Conservation (phyloP, 1,139 yeast species). For the Hemisphaericaspora subhashii region DNA sequence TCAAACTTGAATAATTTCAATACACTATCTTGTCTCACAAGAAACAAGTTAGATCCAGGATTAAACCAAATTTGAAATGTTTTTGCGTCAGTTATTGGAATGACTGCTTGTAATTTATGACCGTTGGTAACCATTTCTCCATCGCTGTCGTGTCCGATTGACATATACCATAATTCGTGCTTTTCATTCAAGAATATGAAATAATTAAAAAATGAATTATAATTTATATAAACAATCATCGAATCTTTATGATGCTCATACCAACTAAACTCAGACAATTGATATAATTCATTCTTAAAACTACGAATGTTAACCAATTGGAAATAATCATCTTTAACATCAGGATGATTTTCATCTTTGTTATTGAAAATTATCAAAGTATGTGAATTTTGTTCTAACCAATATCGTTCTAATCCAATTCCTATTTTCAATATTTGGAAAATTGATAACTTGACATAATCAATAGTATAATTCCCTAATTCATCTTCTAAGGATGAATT, state of each 20-base stretch:
- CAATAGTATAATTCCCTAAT: conserved; percentile 25
- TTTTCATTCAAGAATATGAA: conserved; percentile 32
- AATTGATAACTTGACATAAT: conserved; percentile 30
- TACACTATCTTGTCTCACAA: conserved; percentile 15
- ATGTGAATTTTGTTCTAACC: conserved; percentile 44
- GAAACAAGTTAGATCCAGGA: conserved; percentile 26
- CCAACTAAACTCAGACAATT: conserved; percentile 33
- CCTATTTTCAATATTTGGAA: conserved; percentile 38
- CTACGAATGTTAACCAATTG: conserved; percentile 38
- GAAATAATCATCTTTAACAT: conserved; percentile 17
- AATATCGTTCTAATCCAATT: conserved; percentile 31
- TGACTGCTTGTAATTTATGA: conserved; percentile 10
- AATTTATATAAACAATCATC: conserved; percentile 24
- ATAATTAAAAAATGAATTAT: conserved; percentile 28
- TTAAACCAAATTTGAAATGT: conserved; percentile 20
- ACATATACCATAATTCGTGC: conserved; percentile 31
- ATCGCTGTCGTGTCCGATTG: conserved; percentile 16
- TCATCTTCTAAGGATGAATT: conserved; percentile 35
- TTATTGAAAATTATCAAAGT: conserved; percentile 34
- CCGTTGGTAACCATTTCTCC: conserved; percentile 16
- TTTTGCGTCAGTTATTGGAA: background rate
- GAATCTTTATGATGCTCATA: conserved; percentile 18
- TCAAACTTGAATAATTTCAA: conserved; percentile 18
- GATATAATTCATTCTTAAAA: conserved; percentile 31
- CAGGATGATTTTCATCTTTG: conserved; percentile 10